Evolutionary conservation across 495 filamentous ascomycete genomes (phyloP).

Genomic region (Opeltia flavorubescens): DNA sequence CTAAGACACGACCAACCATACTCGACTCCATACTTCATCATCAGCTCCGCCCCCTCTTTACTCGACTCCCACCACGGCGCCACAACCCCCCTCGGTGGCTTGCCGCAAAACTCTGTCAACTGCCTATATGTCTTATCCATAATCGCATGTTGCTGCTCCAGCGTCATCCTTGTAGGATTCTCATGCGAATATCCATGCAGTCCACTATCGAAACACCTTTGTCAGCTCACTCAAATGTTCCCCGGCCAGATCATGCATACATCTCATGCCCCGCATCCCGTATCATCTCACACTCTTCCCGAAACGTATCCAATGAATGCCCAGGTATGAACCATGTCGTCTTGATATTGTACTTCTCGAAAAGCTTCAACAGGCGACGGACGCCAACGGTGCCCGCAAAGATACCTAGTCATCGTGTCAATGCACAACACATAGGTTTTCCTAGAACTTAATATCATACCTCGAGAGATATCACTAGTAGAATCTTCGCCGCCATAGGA

Average conservation of each 20-base stretch:
- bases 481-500: constrained; percentile 61
- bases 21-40: constrained; percentile 55
- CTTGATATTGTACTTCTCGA: constrained; percentile 70
- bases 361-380: constrained; percentile 56
- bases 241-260: constrained; percentile 6
- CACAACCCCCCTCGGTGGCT: constrained; percentile 56
- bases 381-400: constrained; percentile 64
- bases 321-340: constrained; percentile 76
- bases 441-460: constrained; percentile 14
- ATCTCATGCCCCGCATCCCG: constrained; percentile 71
- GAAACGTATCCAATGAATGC: constrained; percentile 66
- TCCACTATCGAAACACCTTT: constrained; percentile 23
- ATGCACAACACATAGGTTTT: background rate
- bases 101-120: constrained; percentile 60
- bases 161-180: constrained; percentile 56
- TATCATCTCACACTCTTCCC: constrained; percentile 58
- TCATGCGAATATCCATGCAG: constrained; percentile 66
- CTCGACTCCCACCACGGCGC: constrained; percentile 47
- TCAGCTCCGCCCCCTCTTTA: constrained; percentile 49
- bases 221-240: background rate
- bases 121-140: constrained; percentile 63
- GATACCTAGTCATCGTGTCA: constrained; percentile 30
- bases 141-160: constrained; percentile 61
- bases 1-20: constrained; percentile 24
- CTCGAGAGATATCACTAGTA: constrained; percentile 51